Base-by-base conservation (phyloP, 1,139 yeast species). In the Geotrichum siamense region DNA sequence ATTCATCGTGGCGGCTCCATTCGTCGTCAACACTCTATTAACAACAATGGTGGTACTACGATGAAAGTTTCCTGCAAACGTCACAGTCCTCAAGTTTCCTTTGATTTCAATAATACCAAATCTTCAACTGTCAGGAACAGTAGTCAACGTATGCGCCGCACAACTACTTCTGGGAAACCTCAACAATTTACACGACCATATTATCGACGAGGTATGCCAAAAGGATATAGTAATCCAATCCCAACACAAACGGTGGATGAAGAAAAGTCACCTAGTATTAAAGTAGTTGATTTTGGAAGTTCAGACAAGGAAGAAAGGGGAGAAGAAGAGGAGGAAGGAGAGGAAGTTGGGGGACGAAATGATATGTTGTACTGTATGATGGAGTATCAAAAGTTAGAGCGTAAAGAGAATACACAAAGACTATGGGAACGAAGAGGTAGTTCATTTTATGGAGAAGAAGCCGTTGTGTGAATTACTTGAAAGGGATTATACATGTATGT, bases 101-200 rank as follows among this genome's bases (percentile, higher is more conserved):
- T 33, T 22, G 37, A 33, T 22, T 33, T 33, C 27, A 33, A 33
- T 26, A 33, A 30, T n/a, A 17, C 19, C 34, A 30, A 30, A n/a
- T 5, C 26, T 20, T 9, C 37, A 5, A 21, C 34, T 9, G n/a
- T n/a, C n/a, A n/a, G n/a, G 32, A 8, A 12, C 32, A 8, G 15
- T 6, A 28, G 13, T 15, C 17, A 12, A 15, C 6, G 15, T 8
- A 8, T n/a, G 13, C 15, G 32, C 32, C 32, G 32, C n/a, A 15
- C 32, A 28, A 15, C 32, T 6, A 15, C n/a, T 8, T 28, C 32
- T n/a, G n/a, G n/a, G n/a, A n/a, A n/a, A n/a, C n/a, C 26, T 8
- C 9, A 10, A 23, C 26, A 23, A 8, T 23, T 10, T 28, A 21
- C 9, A n/a, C 15, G 34, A 17, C 34, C 34, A 30, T 30, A 30